These are phyloP conservation scores for Letharia columbiana DNA, from an alignment of 495 filamentous ascomycete genomes.

Conservation along the genomic window DNA sequence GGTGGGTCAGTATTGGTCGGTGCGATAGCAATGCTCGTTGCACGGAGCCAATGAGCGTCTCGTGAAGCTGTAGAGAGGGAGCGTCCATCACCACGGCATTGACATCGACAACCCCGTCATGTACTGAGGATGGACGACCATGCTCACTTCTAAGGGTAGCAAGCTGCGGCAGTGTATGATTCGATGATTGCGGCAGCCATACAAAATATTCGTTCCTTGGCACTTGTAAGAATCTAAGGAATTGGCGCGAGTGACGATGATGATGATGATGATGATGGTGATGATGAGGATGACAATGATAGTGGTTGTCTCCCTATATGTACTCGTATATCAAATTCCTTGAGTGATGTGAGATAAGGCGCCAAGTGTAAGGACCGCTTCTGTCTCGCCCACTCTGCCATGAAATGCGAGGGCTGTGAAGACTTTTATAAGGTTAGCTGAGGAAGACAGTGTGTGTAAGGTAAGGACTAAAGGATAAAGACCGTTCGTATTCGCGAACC, in stretches of 20 bases:
- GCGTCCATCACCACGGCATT: constrained; percentile 15
- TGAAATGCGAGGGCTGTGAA: not conserved
- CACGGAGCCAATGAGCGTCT: constrained; percentile 28
- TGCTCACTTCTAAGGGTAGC: constrained; percentile 1
- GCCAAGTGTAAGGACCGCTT: not conserved
- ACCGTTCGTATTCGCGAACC: not conserved
- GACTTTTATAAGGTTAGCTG: not conserved
- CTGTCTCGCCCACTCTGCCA: not conserved
- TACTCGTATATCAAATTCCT: not conserved
- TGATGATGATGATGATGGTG: not conserved
- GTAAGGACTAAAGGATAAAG: not conserved
- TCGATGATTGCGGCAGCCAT: not conserved
- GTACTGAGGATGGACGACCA: not conserved
- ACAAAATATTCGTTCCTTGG: not conserved
- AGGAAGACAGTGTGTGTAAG: not conserved
- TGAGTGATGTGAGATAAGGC: not conserved
- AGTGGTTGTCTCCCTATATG: not conserved
- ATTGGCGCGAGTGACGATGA: not conserved
- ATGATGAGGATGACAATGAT: not conserved
- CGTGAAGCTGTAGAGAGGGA: constrained; percentile 31
- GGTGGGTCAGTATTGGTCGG: constrained; percentile 45
- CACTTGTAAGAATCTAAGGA: not conserved
- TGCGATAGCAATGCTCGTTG: constrained; percentile 29
- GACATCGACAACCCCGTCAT: not conserved
- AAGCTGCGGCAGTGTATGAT: constrained; percentile 2